Percentiles rank a stretch among this genome's conserved stretches.
Evolutionary conservation across 352 stramenopile genomes (phyloP).

Genomic region (Pythium sukuiense): DNA sequence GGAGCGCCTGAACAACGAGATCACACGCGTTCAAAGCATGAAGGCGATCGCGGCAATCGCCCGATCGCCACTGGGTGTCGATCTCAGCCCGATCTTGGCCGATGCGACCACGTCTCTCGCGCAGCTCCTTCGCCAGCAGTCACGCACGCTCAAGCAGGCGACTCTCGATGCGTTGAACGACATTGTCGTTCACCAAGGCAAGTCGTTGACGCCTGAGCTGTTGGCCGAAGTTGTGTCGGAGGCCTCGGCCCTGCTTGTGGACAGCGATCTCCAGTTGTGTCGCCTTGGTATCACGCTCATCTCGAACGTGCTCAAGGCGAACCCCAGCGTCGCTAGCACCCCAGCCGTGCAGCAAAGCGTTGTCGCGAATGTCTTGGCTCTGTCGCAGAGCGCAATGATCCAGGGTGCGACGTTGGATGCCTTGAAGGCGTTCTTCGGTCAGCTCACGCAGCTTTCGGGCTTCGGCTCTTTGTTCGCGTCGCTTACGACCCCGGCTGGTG

Average conservation of each 20-base stretch:
- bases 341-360: conserved; percentile 66
- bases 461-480: conserved; percentile 89
- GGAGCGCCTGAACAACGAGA: conserved; percentile 97
- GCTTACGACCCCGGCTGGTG: conserved; percentile 60
- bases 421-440: conserved; percentile 68
- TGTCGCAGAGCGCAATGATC: conserved; percentile 90
- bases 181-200: conserved; percentile 82
- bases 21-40: conserved; percentile 96
- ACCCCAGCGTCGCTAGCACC: conserved; percentile 50
- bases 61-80: conserved; percentile 79
- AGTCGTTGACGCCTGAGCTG: conserved; percentile 68
- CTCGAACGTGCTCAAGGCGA: conserved; percentile 70
- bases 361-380: conserved; percentile 75
- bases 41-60: conserved; percentile 94
- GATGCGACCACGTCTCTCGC: conserved; percentile 88
- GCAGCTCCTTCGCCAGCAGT: conserved; percentile 94
- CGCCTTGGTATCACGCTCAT: conserved; percentile 92
- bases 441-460: conserved; percentile 61
- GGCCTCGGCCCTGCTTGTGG: conserved; percentile 88
- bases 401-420: conserved; percentile 84
- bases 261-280: conserved; percentile 97
- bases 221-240: conserved; percentile 91
- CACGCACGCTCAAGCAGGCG: conserved; percentile 93
- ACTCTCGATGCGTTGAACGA: conserved; percentile 92
- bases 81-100: conserved; percentile 91